Conservation (phyloP, 768 basidiomycete genomes). For the Hypholoma fasciculare region DNA sequence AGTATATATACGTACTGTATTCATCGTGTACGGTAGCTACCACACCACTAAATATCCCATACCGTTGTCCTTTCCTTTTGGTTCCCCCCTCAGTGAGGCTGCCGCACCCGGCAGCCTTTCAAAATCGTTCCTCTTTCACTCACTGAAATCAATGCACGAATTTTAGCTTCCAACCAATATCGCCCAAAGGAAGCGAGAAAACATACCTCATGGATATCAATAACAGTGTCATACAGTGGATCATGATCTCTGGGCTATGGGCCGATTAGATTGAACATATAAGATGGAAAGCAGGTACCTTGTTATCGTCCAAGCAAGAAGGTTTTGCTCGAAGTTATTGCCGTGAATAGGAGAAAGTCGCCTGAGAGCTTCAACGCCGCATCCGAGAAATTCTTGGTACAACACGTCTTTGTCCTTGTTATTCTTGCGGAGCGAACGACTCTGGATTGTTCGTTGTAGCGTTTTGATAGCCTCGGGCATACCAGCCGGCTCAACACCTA, state of each 20-base stretch:
- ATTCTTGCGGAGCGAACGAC: conserved; percentile 6
- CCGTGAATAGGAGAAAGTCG: conserved; percentile 44
- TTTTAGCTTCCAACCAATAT: too few relatives aligned
- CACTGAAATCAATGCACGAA: too few relatives aligned
- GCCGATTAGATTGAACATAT: neutral
- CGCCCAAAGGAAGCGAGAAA: too few relatives aligned
- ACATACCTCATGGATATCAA: too few relatives aligned
- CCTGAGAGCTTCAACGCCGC: conserved; percentile 64
- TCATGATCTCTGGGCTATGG: conserved; percentile 52
- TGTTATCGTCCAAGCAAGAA: conserved; percentile 77
- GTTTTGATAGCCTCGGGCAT: conserved; percentile 80
- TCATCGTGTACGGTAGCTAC: too few relatives aligned
- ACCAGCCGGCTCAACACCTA: conserved; percentile 61
- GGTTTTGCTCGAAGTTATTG: conserved; percentile 25
- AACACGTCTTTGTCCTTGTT: conserved; percentile 39
- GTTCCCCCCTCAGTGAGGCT: too few relatives aligned
- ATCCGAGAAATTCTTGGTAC: conserved; percentile 66
- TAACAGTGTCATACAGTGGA: too few relatives aligned
- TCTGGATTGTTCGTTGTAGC: conserved; percentile 64
- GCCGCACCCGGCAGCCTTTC: too few relatives aligned
- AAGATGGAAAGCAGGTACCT: conserved; percentile 29
- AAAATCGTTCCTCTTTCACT: too few relatives aligned
- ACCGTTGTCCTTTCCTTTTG: too few relatives aligned
- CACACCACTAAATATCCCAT: too few relatives aligned
- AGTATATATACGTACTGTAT: too few relatives aligned